Base-by-base conservation (phyloP, 371 early-diverging fungal species). In the Entomophthora muscae region DNA sequence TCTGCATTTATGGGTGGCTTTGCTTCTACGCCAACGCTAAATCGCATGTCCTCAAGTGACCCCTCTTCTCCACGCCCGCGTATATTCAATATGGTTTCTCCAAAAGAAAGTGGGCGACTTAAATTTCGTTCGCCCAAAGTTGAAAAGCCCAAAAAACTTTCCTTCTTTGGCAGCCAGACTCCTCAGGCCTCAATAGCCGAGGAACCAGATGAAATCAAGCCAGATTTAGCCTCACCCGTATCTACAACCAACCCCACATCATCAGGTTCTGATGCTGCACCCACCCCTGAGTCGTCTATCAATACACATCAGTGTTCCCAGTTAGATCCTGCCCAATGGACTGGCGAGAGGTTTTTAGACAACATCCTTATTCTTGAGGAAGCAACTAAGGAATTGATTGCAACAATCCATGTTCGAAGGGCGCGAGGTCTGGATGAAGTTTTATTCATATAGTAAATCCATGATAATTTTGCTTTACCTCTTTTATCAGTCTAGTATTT, bases 341-440 rank as follows among this genome's bases (percentile, higher is more conserved):
- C 17, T 17, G 17, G 42, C 42, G 10, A 10, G 42, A 17, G 42
- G 70, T 66, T 88, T 30, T 68, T 88, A 13, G 91, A 90, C 66
- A 94, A 94, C 70, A 87, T 91, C 21, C 83, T 95, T 21, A 87
- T 93, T 29, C 66, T 95, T 61, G 90, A 95, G 66, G 96, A 95
- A 73, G 78, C 83, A 2, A 83, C 88, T 32, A 93, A 93, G 68
- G 96, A 95, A 68, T 70, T 93, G 7, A 79, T 94, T 3, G 89
- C 92, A 17, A 76, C 86, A 24, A 74, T 93, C 63, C 88, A 89
- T 69, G 86, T 87, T 27, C 81, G 89, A 29, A 73, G 86, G 62
- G 84, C 84, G 64, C 68, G 81, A 51, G 89, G 90, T n/a, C 78
- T 85, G 26, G 90, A 90, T 70, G 77, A 80, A 65, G 78, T 82